These are phyloP conservation scores for Verticillium isaacii DNA, from an alignment of 2,329 filamentous ascomycete genomes.

Conservation along the genomic window DNA sequence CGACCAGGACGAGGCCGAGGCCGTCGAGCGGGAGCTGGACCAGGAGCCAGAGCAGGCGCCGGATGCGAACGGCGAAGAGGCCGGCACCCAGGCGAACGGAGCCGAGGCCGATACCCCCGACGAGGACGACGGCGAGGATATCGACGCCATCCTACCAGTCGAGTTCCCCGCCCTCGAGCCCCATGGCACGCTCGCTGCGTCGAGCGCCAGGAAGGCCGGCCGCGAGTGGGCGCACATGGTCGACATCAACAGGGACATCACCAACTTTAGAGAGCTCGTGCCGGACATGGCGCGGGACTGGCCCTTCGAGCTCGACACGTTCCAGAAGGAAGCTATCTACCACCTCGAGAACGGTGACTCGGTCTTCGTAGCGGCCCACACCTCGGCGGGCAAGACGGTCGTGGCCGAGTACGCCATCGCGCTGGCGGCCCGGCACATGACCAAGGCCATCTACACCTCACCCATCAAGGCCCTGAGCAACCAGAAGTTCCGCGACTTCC, in stretches of 20 bases:
- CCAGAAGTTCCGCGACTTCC: conserved; percentile 96
- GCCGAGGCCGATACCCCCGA: conserved; percentile 15
- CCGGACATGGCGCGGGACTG: conserved; percentile 95
- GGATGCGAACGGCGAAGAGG: conserved; percentile 19
- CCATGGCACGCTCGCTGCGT: conserved; percentile 67
- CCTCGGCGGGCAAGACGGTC: conserved; percentile 95
- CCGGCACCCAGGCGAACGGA: conserved; percentile 15
- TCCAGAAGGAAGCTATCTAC: conserved; percentile 98
- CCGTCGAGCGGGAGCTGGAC: conserved; percentile 41
- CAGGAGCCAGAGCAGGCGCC: conserved; percentile 37
- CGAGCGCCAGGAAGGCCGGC: conserved; percentile 67
- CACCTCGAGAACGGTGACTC: conserved; percentile 95
- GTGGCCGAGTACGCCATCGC: conserved; percentile 98
- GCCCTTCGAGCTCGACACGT: conserved; percentile 96
- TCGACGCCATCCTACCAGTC: conserved; percentile 82
- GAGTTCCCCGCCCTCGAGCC: conserved; percentile 92
- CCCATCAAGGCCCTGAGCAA: conserved; percentile 98
- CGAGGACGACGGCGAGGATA: conserved; percentile 53
- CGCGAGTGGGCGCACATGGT: conserved; percentile 98
- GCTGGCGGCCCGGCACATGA: conserved; percentile 96
- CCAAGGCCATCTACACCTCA: conserved; percentile 97
- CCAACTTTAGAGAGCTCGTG: conserved; percentile 91
- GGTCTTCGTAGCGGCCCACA: conserved; percentile 96
- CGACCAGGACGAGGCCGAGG: conserved; percentile 43
- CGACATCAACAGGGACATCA: conserved; percentile 85